phyloP scores from a whole-genome alignment of 306 rosid genomes.

The Vachellia collinsii region DNA sequence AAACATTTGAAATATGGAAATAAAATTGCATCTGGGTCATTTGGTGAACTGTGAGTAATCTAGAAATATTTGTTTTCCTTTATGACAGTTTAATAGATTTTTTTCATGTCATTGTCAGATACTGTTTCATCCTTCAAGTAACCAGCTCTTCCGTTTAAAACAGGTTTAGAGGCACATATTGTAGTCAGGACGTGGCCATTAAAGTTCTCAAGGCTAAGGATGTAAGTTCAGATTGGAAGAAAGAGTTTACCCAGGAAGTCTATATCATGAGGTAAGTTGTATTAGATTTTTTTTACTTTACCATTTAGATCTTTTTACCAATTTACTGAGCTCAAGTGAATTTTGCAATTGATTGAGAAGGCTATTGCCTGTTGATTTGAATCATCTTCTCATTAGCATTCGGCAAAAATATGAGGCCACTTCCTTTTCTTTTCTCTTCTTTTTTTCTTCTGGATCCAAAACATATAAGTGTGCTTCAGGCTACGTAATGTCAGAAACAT shows the following conservation, averaged over 20 bases:
- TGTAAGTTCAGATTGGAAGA: constrained; percentile 77
- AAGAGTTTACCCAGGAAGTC: constrained; percentile 93
- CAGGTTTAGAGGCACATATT: constrained; percentile 91
- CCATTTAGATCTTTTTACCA: constrained; percentile 27
- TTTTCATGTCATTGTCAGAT: background rate
- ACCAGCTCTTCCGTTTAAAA: constrained; percentile 31
- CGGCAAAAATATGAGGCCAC: background rate
- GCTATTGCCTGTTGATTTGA: background rate
- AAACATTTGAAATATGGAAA: constrained; percentile 74
- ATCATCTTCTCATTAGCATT: constrained; percentile 7
- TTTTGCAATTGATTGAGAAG: background rate
- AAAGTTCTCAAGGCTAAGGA: constrained; percentile 92
- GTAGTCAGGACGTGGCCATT: constrained; percentile 96
- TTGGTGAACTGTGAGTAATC: constrained; percentile 86
- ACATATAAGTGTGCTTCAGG: background rate
- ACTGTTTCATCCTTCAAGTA: constrained; percentile 23
- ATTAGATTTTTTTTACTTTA: constrained; percentile 7
- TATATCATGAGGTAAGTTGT: constrained; percentile 83
- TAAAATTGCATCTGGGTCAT: constrained; percentile 91
- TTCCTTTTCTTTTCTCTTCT: background rate
- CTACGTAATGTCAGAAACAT: constrained; percentile 6
- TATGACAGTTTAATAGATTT: constrained; percentile 9
- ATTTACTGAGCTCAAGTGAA: constrained; percentile 19
- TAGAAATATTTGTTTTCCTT: constrained; percentile 15
- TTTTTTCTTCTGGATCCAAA: background rate